Evolutionary conservation across 2,329 filamentous ascomycete genomes (phyloP).

Genomic region (Colletotrichum cordylinicola): DNA sequence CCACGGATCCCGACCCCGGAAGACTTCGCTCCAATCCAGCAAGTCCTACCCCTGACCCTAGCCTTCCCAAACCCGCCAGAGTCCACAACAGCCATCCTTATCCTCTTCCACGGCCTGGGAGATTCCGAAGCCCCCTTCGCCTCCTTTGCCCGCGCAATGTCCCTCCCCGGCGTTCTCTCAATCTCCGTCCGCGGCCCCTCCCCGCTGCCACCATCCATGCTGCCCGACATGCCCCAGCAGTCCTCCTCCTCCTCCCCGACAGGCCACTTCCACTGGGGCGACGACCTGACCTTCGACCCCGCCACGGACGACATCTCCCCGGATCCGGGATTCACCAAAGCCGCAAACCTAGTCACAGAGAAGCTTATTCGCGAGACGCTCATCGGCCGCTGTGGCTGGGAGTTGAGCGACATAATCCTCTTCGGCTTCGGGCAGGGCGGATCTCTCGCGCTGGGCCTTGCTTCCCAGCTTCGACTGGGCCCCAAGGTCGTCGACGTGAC

Average conservation of each 20-base stretch:
- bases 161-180: conserved; percentile 78
- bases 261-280: conserved; percentile 68
- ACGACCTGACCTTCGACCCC: conserved; percentile 63
- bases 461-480: conserved; percentile 46
- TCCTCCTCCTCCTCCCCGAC: background rate
- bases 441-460: conserved; percentile 63
- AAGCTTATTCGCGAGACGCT: conserved; percentile 58
- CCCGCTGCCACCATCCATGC: conserved; percentile 71
- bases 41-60: conserved; percentile 48
- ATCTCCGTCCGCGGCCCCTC: conserved; percentile 76
- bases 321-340: conserved; percentile 65
- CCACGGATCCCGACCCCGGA: conserved; percentile 55
- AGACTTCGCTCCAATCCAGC: conserved; percentile 53
- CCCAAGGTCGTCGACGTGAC: conserved; percentile 40
- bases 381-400: conserved; percentile 64
- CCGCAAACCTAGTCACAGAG: conserved; percentile 50
- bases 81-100: conserved; percentile 74
- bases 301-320: conserved; percentile 59
- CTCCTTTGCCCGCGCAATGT: conserved; percentile 70
- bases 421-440: conserved; percentile 74
- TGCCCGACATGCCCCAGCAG: conserved; percentile 43
- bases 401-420: conserved; percentile 62
- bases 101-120: conserved; percentile 86
- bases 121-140: conserved; percentile 75
- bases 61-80: conserved; percentile 61